These are phyloP conservation scores for Scutellaria galericulata DNA, from an alignment of 257 asterid genomes.

Conservation along the genomic window DNA sequence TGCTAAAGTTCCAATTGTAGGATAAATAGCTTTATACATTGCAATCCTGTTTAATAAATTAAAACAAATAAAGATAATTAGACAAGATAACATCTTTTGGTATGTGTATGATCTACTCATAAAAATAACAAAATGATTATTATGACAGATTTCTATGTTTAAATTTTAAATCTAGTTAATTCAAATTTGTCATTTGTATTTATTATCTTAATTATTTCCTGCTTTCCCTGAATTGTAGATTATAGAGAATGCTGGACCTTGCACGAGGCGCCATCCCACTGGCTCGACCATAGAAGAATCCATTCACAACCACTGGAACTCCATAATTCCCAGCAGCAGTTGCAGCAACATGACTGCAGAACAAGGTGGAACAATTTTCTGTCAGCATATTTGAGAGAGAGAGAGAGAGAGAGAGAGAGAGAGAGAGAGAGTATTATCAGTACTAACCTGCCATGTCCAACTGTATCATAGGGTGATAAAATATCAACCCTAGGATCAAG, in stretches of 20 bases:
- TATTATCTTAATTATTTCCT: not conserved
- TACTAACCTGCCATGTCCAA: slow-evolving; percentile 88
- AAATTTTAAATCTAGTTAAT: not conserved
- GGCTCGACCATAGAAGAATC: slow-evolving; percentile 84
- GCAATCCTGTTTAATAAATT: slow-evolving; percentile 64
- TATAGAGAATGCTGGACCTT: slow-evolving; percentile 46
- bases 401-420: not conserved
- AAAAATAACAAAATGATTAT: not conserved
- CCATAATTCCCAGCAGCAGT: slow-evolving; percentile 90
- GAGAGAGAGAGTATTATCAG: not conserved
- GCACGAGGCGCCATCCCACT: slow-evolving; percentile 99
- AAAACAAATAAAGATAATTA: not conserved
- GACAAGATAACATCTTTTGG: not conserved
- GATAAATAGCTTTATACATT: slow-evolving; percentile 86
- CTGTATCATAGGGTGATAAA: slow-evolving; percentile 79
- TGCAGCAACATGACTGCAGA: slow-evolving; percentile 89
- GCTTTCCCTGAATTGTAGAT: not conserved
- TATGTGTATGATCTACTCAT: not conserved
- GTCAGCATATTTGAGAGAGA: not conserved
- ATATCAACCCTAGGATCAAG: slow-evolving; percentile 65
- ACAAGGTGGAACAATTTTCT: not conserved
- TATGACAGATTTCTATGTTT: not conserved
- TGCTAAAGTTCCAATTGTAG: slow-evolving; percentile 74
- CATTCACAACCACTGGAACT: slow-evolving; percentile 86
- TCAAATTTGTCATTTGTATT: not conserved